Percentiles rank a stretch among this genome's conserved stretches.
Conservation (phyloP, 176 grass and related monocot species). For the Pontederia crassipes region DNA sequence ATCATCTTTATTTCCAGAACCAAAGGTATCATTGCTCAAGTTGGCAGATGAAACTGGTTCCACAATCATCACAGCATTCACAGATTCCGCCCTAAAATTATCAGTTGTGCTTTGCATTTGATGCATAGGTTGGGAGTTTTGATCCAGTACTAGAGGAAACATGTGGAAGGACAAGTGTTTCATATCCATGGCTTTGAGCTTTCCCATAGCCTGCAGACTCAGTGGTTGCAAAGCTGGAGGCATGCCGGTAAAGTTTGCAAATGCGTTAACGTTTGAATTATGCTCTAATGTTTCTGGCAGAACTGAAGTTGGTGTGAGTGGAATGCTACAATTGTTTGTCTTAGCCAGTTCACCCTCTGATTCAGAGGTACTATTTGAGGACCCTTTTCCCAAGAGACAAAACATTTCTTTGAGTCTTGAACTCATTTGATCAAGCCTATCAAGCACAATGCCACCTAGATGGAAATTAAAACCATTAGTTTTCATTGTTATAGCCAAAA, state of each 20-base stretch:
- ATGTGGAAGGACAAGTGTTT: constrained; percentile 9
- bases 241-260: constrained; percentile 15
- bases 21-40: neutral
- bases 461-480: neutral
- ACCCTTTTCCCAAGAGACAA: constrained; percentile 16
- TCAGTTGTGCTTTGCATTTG: neutral
- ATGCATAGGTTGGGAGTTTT: constrained; percentile 1
- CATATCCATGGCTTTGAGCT: constrained; percentile 9
- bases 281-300: neutral
- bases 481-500: neutral
- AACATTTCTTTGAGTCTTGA: constrained; percentile 27
- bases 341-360: constrained; percentile 14
- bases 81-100: neutral
- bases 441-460: constrained; percentile 15
- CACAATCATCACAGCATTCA: neutral
- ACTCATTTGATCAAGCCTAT: constrained; percentile 29
- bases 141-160: constrained; percentile 9
- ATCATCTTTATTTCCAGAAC: neutral
- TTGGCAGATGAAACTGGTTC: neutral
- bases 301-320: constrained; percentile 3
- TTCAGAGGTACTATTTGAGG: neutral
- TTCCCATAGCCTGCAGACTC: constrained; percentile 17
- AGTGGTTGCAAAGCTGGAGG: constrained; percentile 25
- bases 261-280: constrained; percentile 10
- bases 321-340: neutral